Conservation (phyloP, 2,329 filamentous ascomycete species). For the Stagonosporopsis cucurbitacearum region DNA sequence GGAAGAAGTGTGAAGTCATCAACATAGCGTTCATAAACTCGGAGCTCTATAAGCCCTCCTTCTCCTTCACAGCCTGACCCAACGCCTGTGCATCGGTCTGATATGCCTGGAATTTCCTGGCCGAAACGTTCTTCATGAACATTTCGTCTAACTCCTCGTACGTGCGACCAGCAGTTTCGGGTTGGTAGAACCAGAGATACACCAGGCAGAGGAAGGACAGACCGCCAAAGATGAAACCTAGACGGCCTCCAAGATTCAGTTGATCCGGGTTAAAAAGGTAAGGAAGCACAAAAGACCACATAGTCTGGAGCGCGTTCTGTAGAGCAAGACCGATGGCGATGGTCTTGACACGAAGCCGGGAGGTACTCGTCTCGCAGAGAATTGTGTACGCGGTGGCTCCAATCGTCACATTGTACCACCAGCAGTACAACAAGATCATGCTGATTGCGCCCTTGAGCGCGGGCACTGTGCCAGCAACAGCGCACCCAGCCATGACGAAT, state of each 20-base stretch:
- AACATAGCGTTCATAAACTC: neutral
- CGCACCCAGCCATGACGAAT: conserved; percentile 75
- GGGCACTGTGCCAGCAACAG: conserved; percentile 41
- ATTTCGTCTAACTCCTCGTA: conserved; percentile 84
- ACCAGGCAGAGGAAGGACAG: conserved; percentile 78
- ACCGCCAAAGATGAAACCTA: conserved; percentile 84
- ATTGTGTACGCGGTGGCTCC: conserved; percentile 88
- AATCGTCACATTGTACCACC: conserved; percentile 82
- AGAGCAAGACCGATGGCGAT: conserved; percentile 70
- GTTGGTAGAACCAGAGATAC: conserved; percentile 78
- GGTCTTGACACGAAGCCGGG: conserved; percentile 84
- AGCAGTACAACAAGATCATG: conserved; percentile 49
- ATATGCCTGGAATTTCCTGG: conserved; percentile 27
- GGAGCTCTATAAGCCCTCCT: conserved; percentile 10
- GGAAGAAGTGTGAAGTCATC: neutral
- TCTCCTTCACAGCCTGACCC: conserved; percentile 18
- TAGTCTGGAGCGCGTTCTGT: conserved; percentile 66
- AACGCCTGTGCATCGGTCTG: conserved; percentile 22
- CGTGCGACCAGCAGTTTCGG: conserved; percentile 76
- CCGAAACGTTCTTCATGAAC: conserved; percentile 63
- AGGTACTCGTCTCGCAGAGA: conserved; percentile 81
- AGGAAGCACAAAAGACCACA: conserved; percentile 64
- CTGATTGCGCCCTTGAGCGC: conserved; percentile 48
- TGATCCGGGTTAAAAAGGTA: conserved; percentile 72
- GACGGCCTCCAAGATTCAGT: conserved; percentile 64